These are phyloP conservation scores for Paxillus involutus DNA, from an alignment of 768 basidiomycete genomes.

Conservation along the genomic window DNA sequence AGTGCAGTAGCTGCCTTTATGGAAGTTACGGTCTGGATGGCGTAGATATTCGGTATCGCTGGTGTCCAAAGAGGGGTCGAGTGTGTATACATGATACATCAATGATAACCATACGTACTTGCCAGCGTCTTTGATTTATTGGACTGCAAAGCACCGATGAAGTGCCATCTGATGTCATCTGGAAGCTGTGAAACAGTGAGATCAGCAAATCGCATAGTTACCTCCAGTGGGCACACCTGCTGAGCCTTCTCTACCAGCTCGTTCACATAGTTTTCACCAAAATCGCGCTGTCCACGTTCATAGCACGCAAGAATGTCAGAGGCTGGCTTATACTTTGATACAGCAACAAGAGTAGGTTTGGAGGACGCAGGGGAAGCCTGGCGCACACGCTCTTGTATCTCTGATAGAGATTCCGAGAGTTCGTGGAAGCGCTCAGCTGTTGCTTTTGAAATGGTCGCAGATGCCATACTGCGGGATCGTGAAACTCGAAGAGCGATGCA, in stretches of 20 bases:
- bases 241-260: slow-evolving; percentile 87
- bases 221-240: slow-evolving; percentile 44
- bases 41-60: slow-evolving; percentile 88
- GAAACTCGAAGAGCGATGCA: slow-evolving; percentile 1
- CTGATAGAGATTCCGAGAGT: slow-evolving; percentile 50
- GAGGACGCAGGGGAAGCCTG: slow-evolving; percentile 29
- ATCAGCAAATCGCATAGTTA: slow-evolving; percentile 2
- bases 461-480: slow-evolving; percentile 16
- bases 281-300: slow-evolving; percentile 80
- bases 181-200: slow-evolving; percentile 61
- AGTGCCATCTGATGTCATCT: slow-evolving; percentile 90
- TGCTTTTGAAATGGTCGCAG: slow-evolving; percentile 16
- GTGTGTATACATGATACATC: neutral
- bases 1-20: slow-evolving; percentile 77
- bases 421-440: slow-evolving; percentile 49
- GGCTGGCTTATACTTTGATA: slow-evolving; percentile 91
- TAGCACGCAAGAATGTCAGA: slow-evolving; percentile 85
- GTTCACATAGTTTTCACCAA: slow-evolving; percentile 97
- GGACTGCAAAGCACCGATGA: slow-evolving; percentile 90
- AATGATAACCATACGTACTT: slow-evolving; percentile 41
- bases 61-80: slow-evolving; percentile 2
- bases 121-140: slow-evolving; percentile 93
- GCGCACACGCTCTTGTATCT: slow-evolving; percentile 50
- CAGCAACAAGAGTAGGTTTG: slow-evolving; percentile 67
- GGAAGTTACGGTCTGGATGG: slow-evolving; percentile 85